Evolutionary conservation across 176 grass and related monocot genomes (phyloP).

Genomic region (Carex cristatella): DNA sequence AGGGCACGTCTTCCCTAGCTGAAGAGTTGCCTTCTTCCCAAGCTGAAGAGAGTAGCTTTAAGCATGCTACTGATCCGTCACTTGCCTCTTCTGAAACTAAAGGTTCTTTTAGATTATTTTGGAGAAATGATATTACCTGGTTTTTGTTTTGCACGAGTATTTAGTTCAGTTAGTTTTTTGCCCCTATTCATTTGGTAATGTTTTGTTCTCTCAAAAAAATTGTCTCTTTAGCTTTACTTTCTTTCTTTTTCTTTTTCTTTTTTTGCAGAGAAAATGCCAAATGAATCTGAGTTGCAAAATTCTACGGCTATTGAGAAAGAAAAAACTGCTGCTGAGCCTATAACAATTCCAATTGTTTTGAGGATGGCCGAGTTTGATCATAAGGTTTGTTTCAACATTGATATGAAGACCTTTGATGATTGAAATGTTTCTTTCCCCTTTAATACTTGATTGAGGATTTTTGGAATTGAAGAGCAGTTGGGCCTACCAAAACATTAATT

Average conservation of each 20-base stretch:
- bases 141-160: neutral
- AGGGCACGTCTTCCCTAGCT: conserved; percentile 6
- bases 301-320: conserved; percentile 39
- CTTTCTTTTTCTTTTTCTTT: conserved; percentile 22
- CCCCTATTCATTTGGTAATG: neutral
- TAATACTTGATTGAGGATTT: neutral
- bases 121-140: conserved; percentile 5
- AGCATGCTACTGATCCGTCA: conserved; percentile 14
- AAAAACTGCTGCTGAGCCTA: conserved; percentile 64
- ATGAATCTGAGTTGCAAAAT: conserved; percentile 47
- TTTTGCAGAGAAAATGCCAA: conserved; percentile 40
- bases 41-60: conserved; percentile 10
- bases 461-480: neutral
- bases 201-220: neutral
- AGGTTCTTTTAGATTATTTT: conserved; percentile 34
- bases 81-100: conserved; percentile 36
- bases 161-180: neutral
- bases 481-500: neutral
- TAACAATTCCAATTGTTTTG: conserved; percentile 84
- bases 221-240: neutral
- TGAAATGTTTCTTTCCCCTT: neutral
- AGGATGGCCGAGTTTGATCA: conserved; percentile 99
- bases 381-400: conserved; percentile 46
- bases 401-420: neutral
- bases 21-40: conserved; percentile 29